Base-by-base conservation (phyloP, 2,329 filamentous ascomycete genomes). In the Stemphylium beticola region DNA sequence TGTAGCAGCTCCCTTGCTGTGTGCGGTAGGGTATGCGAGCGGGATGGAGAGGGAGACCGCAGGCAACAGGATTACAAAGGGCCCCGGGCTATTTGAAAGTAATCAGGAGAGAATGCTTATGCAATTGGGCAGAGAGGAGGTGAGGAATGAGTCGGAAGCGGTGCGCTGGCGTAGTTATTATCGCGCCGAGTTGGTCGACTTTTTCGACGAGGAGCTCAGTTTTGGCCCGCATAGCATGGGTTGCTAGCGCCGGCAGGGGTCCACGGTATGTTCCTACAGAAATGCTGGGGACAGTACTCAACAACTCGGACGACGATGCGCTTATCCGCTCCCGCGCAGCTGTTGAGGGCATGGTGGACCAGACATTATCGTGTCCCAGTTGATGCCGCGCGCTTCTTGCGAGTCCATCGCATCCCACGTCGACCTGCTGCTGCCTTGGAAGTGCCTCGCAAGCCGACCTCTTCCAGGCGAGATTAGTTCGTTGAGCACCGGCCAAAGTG, bases 1-100 rank as follows among this genome's bases (percentile, higher is more conserved):
- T 42, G 31, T 34, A 54, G 66, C 69, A 73, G 69, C 68, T 72
- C 69, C 71, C 71, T 66, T 71, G 71, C 64, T 50, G 48, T 58
- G 61, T 54, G 61, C 36, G 40, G 49, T 55, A 55, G 45, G 48
- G 58, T 49, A 44, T 56, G 64, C 48, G 55, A 38, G 58, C 43
- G 40, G 51, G 29, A 56, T 17, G 9, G 43, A 46, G 32, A 39
- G 31, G 5, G 32, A 34, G 6, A 29, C 55, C 36, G 53, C 58
- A 64, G 60, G 57, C 64, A 66, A 37, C 61, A 64, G 56, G 41
- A 50, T 29, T 48, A 5, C 26, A 18, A 39, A 42, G 51, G 50
- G 47, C 49, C 44, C 46, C 54, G 41, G 49, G 54, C 50, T 53
- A 59, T 50, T 34, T 40, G 55, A 49, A 59, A 18, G 61, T 54